Conservation (phyloP, 176 grass and related monocot genomes). For the Oryza meyeriana region DNA sequence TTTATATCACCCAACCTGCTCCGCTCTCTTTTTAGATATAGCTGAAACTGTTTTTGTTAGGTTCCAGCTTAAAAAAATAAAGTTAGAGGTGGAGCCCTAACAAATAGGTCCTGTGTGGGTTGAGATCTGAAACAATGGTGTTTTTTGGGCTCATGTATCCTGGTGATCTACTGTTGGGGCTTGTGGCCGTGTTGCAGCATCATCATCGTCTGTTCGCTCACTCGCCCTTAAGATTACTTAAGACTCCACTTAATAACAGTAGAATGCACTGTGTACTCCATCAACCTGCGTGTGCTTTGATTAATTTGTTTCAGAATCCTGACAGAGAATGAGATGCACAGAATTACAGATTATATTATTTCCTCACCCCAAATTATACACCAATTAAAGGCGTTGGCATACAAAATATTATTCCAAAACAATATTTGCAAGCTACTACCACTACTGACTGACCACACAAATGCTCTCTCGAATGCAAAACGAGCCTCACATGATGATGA, state of each 20-base stretch:
- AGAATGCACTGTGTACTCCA: background rate
- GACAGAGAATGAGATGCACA: background rate
- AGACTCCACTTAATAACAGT: background rate
- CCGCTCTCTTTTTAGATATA: too few species aligned
- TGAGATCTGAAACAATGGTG: conserved; percentile 21
- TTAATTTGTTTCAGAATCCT: background rate
- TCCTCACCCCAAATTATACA: background rate
- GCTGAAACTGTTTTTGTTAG: too few species aligned
- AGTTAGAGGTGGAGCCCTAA: too few species aligned
- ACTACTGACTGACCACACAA: background rate
- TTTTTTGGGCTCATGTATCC: background rate
- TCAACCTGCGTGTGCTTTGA: background rate
- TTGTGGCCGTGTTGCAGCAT: conserved; percentile 2
- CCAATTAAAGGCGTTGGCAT: background rate
- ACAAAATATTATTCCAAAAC: background rate
- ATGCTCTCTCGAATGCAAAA: background rate
- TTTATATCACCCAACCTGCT: too few species aligned
- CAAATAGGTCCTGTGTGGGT: background rate
- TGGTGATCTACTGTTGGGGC: conserved; percentile 33
- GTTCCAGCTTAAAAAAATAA: too few species aligned
- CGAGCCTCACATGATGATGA: background rate
- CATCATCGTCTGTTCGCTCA: background rate
- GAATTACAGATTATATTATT: background rate
- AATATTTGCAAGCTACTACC: background rate
- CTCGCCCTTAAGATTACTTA: background rate